phyloP scores from a whole-genome alignment of 2,329 filamentous ascomycete genomes.

The Lomentospora prolificans region DNA sequence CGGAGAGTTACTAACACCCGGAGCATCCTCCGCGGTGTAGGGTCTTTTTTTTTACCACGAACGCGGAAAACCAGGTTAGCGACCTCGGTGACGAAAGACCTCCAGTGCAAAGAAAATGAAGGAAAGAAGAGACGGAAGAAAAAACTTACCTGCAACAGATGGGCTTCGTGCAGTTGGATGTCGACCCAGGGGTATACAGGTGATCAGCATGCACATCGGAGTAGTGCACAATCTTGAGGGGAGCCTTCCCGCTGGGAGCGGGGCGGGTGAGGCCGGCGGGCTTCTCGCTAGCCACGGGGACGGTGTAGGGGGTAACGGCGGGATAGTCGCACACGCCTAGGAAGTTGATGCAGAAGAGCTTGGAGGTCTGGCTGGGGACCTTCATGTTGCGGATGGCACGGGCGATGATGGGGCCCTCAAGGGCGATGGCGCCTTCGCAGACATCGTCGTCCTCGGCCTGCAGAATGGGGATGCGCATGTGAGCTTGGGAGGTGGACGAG shows the following conservation, averaged over 20 bases:
- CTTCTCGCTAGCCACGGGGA: constrained; percentile 33
- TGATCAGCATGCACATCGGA: constrained; percentile 51
- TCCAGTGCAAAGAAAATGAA: no score
- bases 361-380: constrained; percentile 37
- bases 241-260: constrained; percentile 30
- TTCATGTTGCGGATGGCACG: constrained; percentile 35
- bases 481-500: no score
- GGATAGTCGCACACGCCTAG: constrained; percentile 45
- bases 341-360: constrained; percentile 41
- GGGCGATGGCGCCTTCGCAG: constrained; percentile 39
- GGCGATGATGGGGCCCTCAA: constrained; percentile 44
- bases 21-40: constrained; percentile 35
- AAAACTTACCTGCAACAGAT: constrained; percentile 43
- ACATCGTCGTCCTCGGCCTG: constrained; percentile 45
- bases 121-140: background rate
- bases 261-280: constrained; percentile 22
- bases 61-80: background rate
- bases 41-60: constrained; percentile 18
- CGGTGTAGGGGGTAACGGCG: constrained; percentile 28
- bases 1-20: constrained; percentile 36
- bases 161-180: constrained; percentile 44
- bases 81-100: no score
- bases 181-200: constrained; percentile 42
- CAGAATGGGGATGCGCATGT: background rate
- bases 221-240: constrained; percentile 47